Evolutionary conservation across 1,284 basidiomycete species (phyloP).

Genomic region (Entoloma clypeatum): DNA sequence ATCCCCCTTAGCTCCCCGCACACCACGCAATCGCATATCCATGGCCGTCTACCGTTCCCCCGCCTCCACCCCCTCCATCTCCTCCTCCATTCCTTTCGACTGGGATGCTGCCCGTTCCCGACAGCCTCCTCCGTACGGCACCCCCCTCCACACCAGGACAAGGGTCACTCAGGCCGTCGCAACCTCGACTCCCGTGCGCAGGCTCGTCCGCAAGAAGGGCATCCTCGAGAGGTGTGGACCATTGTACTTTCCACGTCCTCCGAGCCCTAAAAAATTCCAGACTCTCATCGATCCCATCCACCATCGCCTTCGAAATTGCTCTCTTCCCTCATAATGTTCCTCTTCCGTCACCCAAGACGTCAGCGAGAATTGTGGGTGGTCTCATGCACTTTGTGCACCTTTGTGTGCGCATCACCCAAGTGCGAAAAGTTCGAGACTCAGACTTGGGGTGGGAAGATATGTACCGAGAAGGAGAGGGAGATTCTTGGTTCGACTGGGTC

Average conservation of each 20-base stretch:
- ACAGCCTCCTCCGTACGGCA: conserved; percentile 65
- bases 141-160: conserved; percentile 46
- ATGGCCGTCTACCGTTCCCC: conserved; percentile 48
- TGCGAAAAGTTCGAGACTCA: conserved; percentile 54
- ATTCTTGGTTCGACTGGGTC: conserved; percentile 81
- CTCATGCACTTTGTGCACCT: conserved; percentile 64
- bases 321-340: conserved; percentile 75
- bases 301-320: conserved; percentile 66
- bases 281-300: conserved; percentile 59
- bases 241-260: conserved; percentile 4
- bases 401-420: conserved; percentile 55
- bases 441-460: conserved; percentile 76
- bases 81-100: conserved; percentile 71
- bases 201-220: conserved; percentile 60
- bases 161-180: conserved; percentile 40
- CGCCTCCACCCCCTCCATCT: conserved; percentile 61
- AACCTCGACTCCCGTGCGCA: conserved; percentile 33
- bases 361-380: conserved; percentile 63
- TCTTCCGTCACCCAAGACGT: conserved; percentile 58
- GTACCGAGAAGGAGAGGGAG: conserved; percentile 57
- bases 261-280: conserved; percentile 30
- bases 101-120: conserved; percentile 73
- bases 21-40: conserved; percentile 44
- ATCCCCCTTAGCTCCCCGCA: conserved; percentile 23
- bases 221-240: conserved; percentile 51